Evolutionary conservation across 306 rosid species (phyloP).

Genomic region (Canavalia gladiata): DNA sequence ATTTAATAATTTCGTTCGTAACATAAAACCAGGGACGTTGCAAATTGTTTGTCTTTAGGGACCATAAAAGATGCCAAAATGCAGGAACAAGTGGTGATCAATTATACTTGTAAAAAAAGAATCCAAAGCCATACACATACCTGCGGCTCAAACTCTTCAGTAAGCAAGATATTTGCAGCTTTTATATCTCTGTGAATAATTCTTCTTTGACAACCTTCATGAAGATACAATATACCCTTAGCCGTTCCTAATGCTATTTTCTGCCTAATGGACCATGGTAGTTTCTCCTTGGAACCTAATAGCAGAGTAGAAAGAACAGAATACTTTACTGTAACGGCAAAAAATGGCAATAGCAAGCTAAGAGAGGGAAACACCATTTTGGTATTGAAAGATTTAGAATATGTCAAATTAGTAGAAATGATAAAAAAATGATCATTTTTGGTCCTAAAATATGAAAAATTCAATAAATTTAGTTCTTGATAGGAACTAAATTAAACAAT

Average conservation of each 20-base stretch:
- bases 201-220: constrained; percentile 88
- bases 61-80: constrained; percentile 5
- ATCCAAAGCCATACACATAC: constrained; percentile 49
- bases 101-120: not conserved
- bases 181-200: constrained; percentile 90
- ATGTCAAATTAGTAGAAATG: no score
- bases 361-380: no score
- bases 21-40: constrained; percentile 13
- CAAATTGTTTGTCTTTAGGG: constrained; percentile 29
- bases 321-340: not conserved
- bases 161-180: constrained; percentile 89
- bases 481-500: no score
- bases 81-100: constrained; percentile 9
- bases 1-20: constrained; percentile 13
- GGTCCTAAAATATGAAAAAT: no score
- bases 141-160: constrained; percentile 77
- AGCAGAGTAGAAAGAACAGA: not conserved
- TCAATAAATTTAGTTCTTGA: no score
- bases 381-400: no score
- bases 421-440: no score
- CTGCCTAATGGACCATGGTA: constrained; percentile 72
- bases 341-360: not conserved
- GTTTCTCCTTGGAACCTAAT: constrained; percentile 72
- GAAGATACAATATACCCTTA: constrained; percentile 79
- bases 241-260: constrained; percentile 81